Evolutionary conservation across 2,329 filamentous ascomycete species (phyloP).

Genomic region (Polychaeton citri): DNA sequence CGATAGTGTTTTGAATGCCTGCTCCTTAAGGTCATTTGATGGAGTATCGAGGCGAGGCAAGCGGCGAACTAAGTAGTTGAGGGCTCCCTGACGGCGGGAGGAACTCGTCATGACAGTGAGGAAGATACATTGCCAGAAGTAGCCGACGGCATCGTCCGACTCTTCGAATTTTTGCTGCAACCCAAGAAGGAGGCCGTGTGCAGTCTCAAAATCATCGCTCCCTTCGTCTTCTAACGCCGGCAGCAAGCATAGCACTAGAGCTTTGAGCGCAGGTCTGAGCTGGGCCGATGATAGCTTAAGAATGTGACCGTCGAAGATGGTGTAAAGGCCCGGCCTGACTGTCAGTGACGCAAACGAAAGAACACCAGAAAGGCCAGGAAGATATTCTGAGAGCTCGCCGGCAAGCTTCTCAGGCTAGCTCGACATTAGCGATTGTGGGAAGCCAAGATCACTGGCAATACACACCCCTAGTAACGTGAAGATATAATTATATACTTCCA

Average conservation of each 20-base stretch:
- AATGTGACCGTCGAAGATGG: conserved; percentile 70
- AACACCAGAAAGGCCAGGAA: conserved; percentile 78
- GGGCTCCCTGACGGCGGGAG: conserved; percentile 67
- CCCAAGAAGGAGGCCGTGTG: conserved; percentile 61
- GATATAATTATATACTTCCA: conserved; percentile 85
- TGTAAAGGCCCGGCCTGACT: conserved; percentile 73
- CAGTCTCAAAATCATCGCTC: conserved; percentile 90
- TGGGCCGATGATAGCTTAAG: conserved; percentile 55
- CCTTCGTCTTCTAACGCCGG: conserved; percentile 92
- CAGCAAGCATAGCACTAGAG: conserved; percentile 74
- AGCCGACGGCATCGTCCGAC: conserved; percentile 46
- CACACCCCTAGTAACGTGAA: conserved; percentile 70
- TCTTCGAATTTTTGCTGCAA: conserved; percentile 56
- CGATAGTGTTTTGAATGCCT: conserved; percentile 9
- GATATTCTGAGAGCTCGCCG: conserved; percentile 70
- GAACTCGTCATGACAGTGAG: conserved; percentile 83
- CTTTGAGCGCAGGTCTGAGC: conserved; percentile 77
- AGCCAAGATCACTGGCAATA: conserved; percentile 1
- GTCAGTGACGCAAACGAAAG: conserved; percentile 90
- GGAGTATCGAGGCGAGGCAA: conserved; percentile 54
- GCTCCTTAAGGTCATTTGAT: neutral
- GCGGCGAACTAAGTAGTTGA: conserved; percentile 71
- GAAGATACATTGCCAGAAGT: conserved; percentile 98
- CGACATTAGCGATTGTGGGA: neutral
- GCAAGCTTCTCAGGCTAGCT: conserved; percentile 40